Base-by-base conservation (phyloP, 1,284 basidiomycete species). In the Porogramme epimiltina region DNA sequence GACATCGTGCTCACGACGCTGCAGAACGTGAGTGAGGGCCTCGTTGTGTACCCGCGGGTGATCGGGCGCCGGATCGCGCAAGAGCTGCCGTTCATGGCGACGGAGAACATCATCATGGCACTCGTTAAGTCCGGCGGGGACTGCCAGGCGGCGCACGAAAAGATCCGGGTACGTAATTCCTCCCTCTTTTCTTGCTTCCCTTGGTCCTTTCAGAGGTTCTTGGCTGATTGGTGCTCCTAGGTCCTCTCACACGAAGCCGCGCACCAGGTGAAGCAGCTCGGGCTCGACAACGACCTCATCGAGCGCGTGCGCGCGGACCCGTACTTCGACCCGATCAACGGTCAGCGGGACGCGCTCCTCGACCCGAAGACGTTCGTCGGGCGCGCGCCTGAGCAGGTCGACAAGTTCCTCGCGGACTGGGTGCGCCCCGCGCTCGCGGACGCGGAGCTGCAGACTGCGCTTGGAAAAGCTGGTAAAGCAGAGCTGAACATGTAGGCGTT, bases 91-190 rank as follows among this genome's bases (percentile, higher is more conserved):
- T 99, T 99, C 81, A 99, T 99, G 97, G 92, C 93, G 3, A 95
- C 95, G 3, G 95, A 98, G 73, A 99, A 99, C 73, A 83, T 99
- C 71, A 99, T 99, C 77, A 99, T 99, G 97, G 95, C 95, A 11
- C 88, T 99, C 56, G 97, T 99, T 54, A 96, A 96, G 73, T 80
- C 78, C 49, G 95, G 95, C 37, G 97, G 95, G 1, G 96, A 99
- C 71, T 81, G 97, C 37, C 97, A 99, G 73, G 91, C 93, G 70
- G 95, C 94, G 34, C 96, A 99, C 71, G 97, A 98, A 74, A 90
- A 92, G 73, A 96, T 98, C 67, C 77, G 96, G 54, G 95, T 98
- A 46, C 63, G 65, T 63, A 55, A 59, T 41, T 20, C 45, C 45
- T 40, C 19, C 31, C 40, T 20, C 47, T 45, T 24, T 39, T 2